Conservation (phyloP, 1,284 basidiomycete species). For the Marasmius sp. region DNA sequence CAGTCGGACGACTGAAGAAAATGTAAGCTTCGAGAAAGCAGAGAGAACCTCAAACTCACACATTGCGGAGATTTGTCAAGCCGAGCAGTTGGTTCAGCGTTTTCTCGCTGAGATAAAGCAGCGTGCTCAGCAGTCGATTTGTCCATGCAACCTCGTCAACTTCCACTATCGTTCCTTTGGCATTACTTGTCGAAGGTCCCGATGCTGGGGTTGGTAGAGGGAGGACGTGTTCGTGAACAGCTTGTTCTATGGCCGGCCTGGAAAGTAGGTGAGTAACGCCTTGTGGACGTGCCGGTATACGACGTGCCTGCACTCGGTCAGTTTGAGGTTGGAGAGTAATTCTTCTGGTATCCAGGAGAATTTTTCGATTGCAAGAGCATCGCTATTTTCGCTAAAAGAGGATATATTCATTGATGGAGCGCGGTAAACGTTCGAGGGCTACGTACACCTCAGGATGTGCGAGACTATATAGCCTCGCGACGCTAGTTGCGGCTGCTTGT, state of each 20-base stretch:
- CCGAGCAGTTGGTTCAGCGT: slow-evolving; percentile 57
- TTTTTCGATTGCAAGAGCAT: slow-evolving; percentile 70
- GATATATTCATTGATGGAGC: neutral
- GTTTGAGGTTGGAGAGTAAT: slow-evolving; percentile 58
- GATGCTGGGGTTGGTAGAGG: slow-evolving; percentile 64
- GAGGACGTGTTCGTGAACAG: slow-evolving; percentile 75
- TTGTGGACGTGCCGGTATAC: neutral
- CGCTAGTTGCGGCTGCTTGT: slow-evolving; percentile 74
- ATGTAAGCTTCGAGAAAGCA: neutral
- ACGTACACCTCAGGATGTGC: slow-evolving; percentile 90
- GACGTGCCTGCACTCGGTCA: slow-evolving; percentile 58
- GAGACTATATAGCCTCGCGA: slow-evolving; percentile 80
- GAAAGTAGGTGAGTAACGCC: neutral
- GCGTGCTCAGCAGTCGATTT: slow-evolving; percentile 76
- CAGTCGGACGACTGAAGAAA: slow-evolving; percentile 1
- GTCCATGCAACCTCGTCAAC: slow-evolving; percentile 84
- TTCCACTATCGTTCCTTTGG: slow-evolving; percentile 47
- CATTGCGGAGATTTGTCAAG: slow-evolving; percentile 60
- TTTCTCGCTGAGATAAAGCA: slow-evolving; percentile 69
- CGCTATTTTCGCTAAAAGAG: slow-evolving; percentile 71
- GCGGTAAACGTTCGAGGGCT: neutral
- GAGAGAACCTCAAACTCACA: slow-evolving; percentile 39
- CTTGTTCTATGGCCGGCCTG: slow-evolving; percentile 62
- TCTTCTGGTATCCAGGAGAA: slow-evolving; percentile 94
- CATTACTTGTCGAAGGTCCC: slow-evolving; percentile 31